phyloP scores from a whole-genome alignment of 2,329 filamentous ascomycete species.

The Ceratocystis huliohia region DNA sequence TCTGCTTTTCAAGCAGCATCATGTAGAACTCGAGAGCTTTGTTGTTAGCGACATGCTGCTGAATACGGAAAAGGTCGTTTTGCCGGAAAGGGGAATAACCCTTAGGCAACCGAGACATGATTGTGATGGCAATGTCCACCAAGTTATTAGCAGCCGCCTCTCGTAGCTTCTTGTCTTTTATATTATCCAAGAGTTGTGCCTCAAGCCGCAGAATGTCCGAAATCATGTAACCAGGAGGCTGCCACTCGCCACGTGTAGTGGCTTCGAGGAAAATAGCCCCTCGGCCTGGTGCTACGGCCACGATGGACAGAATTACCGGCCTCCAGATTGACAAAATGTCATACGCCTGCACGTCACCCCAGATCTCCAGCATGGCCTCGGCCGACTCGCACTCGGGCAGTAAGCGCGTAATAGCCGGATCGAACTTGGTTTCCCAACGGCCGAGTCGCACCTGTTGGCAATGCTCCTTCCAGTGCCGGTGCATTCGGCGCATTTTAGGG shows the following conservation, averaged over 20 bases:
- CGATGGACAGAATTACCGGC: slow-evolving; percentile 14
- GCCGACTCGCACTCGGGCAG: slow-evolving; percentile 15
- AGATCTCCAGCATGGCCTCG: slow-evolving; percentile 28
- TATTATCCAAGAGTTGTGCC: background rate
- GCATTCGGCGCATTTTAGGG: slow-evolving; percentile 10
- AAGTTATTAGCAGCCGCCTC: slow-evolving; percentile 24
- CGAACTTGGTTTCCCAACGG: slow-evolving; percentile 9
- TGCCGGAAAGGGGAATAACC: slow-evolving; percentile 30
- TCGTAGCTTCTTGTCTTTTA: background rate
- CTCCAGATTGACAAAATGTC: slow-evolving; percentile 11
- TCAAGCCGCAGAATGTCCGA: slow-evolving; percentile 15
- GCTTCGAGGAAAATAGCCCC: slow-evolving; percentile 20
- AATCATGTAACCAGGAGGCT: slow-evolving; percentile 16
- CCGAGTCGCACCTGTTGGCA: slow-evolving; percentile 8
- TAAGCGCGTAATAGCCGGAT: background rate
- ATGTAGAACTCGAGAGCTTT: slow-evolving; percentile 30
- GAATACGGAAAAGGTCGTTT: slow-evolving; percentile 19
- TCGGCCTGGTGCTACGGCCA: slow-evolving; percentile 1
- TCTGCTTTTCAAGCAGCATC: slow-evolving; percentile 26
- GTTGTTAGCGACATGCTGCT: slow-evolving; percentile 24
- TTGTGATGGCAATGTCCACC: slow-evolving; percentile 23
- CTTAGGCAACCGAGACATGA: slow-evolving; percentile 14
- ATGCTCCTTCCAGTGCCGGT: slow-evolving; percentile 22
- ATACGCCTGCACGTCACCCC: slow-evolving; percentile 23
- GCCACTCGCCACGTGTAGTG: slow-evolving; percentile 13